Conservation (phyloP, 495 filamentous ascomycete genomes). For the Parachaetomium inaequale region DNA sequence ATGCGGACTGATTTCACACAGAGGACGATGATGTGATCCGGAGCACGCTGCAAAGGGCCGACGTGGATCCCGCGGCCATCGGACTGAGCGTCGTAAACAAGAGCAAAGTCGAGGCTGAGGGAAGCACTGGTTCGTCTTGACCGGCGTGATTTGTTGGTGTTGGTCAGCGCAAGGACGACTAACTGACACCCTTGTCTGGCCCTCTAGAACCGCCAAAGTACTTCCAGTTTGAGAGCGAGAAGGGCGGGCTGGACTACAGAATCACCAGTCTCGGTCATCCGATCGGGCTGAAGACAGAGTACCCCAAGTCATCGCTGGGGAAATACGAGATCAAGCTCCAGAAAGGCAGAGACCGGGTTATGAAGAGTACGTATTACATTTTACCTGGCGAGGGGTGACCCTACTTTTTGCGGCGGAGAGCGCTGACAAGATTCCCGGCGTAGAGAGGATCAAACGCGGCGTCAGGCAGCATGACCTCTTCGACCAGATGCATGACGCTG, state of each 20-base stretch:
- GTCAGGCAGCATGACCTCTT: slow-evolving; percentile 33
- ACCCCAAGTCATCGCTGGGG: slow-evolving; percentile 30
- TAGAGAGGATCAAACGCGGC: slow-evolving; percentile 34
- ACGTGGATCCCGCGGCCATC: slow-evolving; percentile 22
- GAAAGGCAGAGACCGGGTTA: slow-evolving; percentile 32
- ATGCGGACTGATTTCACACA: not conserved
- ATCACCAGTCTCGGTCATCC: slow-evolving; percentile 39
- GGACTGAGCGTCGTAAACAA: slow-evolving; percentile 25
- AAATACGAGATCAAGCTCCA: slow-evolving; percentile 38
- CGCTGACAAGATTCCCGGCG: not conserved
- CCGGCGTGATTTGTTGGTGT: not conserved
- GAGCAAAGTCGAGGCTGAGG: slow-evolving; percentile 9
- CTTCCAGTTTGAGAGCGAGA: slow-evolving; percentile 30
- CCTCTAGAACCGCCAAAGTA: slow-evolving; percentile 24
- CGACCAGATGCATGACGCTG: slow-evolving; percentile 33
- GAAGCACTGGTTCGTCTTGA: not conserved
- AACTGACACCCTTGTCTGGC: not conserved
- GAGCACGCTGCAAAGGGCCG: slow-evolving; percentile 25
- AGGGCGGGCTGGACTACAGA: slow-evolving; percentile 31
- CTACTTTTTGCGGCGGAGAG: not conserved
- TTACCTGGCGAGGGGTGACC: not conserved
- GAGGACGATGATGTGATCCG: slow-evolving; percentile 40
- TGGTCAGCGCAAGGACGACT: not conserved
- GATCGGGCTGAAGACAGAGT: slow-evolving; percentile 32
- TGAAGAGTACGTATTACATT: slow-evolving; percentile 28